These are phyloP conservation scores for Fusarium sp. DNA, from an alignment of 2,329 filamentous ascomycete species.

Conservation along the genomic window DNA sequence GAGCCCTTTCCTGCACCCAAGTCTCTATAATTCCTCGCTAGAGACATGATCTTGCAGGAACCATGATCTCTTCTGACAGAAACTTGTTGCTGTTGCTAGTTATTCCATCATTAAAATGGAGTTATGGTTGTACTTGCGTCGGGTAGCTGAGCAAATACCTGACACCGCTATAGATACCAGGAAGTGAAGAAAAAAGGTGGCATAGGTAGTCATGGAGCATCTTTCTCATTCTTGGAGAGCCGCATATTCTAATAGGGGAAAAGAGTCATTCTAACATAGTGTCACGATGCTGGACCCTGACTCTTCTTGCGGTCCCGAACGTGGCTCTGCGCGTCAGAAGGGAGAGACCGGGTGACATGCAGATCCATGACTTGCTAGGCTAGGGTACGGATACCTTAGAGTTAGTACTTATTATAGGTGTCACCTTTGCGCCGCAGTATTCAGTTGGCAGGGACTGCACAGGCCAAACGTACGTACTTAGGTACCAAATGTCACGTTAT, in stretches of 20 bases:
- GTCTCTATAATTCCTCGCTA: background rate
- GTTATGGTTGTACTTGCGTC: background rate
- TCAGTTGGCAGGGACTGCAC: slow-evolving; percentile 1
- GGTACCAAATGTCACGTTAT: slow-evolving; percentile 1
- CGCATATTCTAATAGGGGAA: background rate
- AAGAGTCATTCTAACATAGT: background rate
- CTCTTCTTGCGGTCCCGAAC: background rate
- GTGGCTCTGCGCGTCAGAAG: slow-evolving; percentile 33
- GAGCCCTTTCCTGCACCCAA: background rate
- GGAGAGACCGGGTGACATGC: slow-evolving; percentile 32
- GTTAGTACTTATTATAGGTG: background rate
- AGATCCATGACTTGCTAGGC: background rate
- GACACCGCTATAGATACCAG: background rate
- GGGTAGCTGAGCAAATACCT: background rate
- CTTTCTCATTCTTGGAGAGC: background rate
- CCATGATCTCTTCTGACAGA: background rate
- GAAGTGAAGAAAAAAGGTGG: background rate
- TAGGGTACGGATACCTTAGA: background rate
- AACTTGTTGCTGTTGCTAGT: background rate
- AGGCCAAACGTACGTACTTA: background rate
- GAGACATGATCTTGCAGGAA: background rate
- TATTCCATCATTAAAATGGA: background rate
- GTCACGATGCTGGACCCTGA: background rate
- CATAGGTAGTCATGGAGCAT: too few species aligned
- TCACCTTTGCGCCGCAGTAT: slow-evolving; percentile 2